A percentile compares a stretch with the other conserved stretches of the same genome.
These are phyloP conservation scores for Leishmania aethiopica DNA, from an alignment of 208 protist genomes.

Conservation along the genomic window DNA sequence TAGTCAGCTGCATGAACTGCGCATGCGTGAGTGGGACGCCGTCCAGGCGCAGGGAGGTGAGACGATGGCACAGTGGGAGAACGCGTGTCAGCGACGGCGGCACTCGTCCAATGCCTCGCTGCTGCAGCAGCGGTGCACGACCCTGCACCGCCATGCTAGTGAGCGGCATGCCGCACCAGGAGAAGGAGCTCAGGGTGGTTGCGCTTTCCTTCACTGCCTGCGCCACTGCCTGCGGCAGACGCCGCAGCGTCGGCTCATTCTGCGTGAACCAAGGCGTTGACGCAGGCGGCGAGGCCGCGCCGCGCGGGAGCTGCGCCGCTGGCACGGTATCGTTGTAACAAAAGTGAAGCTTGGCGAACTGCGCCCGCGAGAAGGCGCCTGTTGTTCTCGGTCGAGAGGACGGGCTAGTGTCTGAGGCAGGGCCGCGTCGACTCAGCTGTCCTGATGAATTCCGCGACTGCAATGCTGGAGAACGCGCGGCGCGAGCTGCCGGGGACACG, in stretches of 20 bases:
- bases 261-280: conserved; percentile 3
- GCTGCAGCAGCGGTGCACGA: background rate
- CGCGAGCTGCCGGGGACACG: background rate
- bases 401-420: background rate
- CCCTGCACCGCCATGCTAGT: background rate
- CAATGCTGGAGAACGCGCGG: background rate
- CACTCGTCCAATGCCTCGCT: background rate
- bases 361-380: conserved; percentile 6
- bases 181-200: conserved; percentile 34
- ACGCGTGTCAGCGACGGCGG: conserved; percentile 35
- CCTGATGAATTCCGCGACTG: background rate
- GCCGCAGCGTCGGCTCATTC: conserved; percentile 18
- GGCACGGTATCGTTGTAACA: conserved; percentile 8
- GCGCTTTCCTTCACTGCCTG: conserved; percentile 20
- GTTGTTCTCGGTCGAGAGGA: conserved; percentile 19
- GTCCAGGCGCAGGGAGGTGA: conserved; percentile 47
- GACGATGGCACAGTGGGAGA: conserved; percentile 37
- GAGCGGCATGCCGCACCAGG: conserved; percentile 45
- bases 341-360: conserved; percentile 24
- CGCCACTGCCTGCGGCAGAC: conserved; percentile 26
- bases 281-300: background rate
- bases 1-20: conserved; percentile 39
- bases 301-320: background rate
- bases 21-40: conserved; percentile 33
- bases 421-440: background rate